These are phyloP conservation scores for Cotoneaster glaucophyllus DNA, from an alignment of 306 rosid genomes.

Conservation along the genomic window DNA sequence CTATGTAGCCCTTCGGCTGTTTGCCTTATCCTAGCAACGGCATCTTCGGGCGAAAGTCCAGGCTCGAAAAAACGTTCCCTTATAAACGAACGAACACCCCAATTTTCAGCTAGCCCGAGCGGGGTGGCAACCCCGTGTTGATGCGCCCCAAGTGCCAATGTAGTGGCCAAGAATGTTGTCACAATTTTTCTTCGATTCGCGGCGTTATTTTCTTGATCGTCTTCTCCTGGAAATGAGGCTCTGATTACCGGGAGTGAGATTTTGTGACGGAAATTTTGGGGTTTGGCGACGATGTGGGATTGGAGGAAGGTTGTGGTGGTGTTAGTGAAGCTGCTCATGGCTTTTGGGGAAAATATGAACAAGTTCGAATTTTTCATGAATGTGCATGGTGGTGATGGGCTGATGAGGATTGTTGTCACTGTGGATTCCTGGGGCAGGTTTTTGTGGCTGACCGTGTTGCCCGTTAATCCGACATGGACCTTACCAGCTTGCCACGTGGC, in stretches of 20 bases:
- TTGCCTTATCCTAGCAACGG: slow-evolving; percentile 70
- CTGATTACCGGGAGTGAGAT: slow-evolving; percentile 6
- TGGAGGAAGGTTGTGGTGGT: slow-evolving; percentile 51
- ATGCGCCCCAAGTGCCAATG: slow-evolving; percentile 23
- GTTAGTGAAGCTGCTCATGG: slow-evolving; percentile 62
- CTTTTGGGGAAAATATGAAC: slow-evolving; percentile 14
- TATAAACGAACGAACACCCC: slow-evolving; percentile 76
- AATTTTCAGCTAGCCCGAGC: slow-evolving; percentile 52
- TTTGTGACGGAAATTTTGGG: neutral
- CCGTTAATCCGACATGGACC: slow-evolving; percentile 22
- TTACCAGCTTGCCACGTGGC: slow-evolving; percentile 38
- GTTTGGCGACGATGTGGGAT: slow-evolving; percentile 38
- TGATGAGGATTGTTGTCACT: neutral
- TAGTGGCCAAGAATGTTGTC: slow-evolving; percentile 39
- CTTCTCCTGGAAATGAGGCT: slow-evolving; percentile 11
- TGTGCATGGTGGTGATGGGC: neutral
- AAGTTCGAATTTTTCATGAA: neutral
- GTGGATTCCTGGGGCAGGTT: slow-evolving; percentile 26
- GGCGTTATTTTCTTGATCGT: slow-evolving; percentile 15
- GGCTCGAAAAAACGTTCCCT: slow-evolving; percentile 66
- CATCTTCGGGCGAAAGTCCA: slow-evolving; percentile 70
- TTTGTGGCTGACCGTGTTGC: slow-evolving; percentile 26
- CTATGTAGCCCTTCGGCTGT: slow-evolving; percentile 84
- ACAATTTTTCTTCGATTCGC: slow-evolving; percentile 46
- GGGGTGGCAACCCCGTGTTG: slow-evolving; percentile 11